Conservation (phyloP, 2,329 filamentous ascomycete genomes). For the Nemania abortiva region DNA sequence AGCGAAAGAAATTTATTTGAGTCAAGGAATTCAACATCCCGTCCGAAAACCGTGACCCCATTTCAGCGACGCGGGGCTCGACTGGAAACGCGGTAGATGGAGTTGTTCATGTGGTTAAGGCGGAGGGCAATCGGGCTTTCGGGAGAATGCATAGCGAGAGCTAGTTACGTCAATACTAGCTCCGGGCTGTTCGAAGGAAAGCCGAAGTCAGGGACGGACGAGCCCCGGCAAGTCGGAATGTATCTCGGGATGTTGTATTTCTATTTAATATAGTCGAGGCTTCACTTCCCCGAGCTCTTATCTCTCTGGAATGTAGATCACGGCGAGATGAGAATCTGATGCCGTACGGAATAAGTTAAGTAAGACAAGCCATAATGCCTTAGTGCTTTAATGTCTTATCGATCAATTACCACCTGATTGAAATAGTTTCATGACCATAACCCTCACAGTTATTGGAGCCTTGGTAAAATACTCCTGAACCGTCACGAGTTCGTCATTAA, state of each 20-base stretch:
- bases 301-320: too few species aligned
- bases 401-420: too few species aligned
- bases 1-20: background rate
- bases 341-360: too few species aligned
- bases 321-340: too few species aligned
- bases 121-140: conserved; percentile 38
- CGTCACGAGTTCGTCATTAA: too few species aligned
- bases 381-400: too few species aligned
- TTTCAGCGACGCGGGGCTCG: conserved; percentile 40
- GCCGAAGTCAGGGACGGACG: conserved; percentile 24
- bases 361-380: too few species aligned
- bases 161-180: conserved; percentile 15
- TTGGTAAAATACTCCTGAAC: too few species aligned
- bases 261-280: too few species aligned
- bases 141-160: conserved; percentile 40
- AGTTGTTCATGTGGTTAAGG: conserved; percentile 19
- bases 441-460: too few species aligned
- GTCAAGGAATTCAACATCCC: background rate
- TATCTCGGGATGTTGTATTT: conserved; percentile 2
- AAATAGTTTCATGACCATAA: too few species aligned
- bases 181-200: background rate
- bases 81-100: conserved; percentile 31
- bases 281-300: too few species aligned
- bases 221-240: background rate
- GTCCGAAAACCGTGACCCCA: background rate